Conservation (phyloP, 1,139 yeast species). For the Pichia sp. region DNA sequence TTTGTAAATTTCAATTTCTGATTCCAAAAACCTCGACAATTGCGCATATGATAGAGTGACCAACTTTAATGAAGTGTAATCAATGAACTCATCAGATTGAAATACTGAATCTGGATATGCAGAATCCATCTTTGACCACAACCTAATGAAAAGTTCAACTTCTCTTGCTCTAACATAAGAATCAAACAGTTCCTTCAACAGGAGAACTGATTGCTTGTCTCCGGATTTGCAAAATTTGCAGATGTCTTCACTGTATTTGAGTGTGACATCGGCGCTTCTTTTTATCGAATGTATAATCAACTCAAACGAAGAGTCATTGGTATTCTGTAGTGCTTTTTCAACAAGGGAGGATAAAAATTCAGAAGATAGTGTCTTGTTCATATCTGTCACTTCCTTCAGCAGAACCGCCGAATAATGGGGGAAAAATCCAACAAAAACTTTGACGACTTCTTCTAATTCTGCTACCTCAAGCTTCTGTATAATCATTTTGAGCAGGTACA, state of each 20-base stretch:
- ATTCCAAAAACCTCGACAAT: conserved; percentile 24
- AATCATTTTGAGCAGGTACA: conserved; percentile 12
- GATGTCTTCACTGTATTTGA: conserved; percentile 13
- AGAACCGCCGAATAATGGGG: conserved; percentile 15
- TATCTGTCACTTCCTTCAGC: conserved; percentile 14
- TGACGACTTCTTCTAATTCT: conserved; percentile 17
- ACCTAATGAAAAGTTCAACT: conserved; percentile 37
- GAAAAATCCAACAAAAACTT: conserved; percentile 10
- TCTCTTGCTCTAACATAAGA: conserved; percentile 56
- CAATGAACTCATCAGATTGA: conserved; percentile 26
- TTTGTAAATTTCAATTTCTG: conserved; percentile 14
- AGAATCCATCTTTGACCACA: conserved; percentile 36
- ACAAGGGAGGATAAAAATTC: conserved; percentile 20
- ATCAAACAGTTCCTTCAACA: conserved; percentile 31
- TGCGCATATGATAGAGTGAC: conserved; percentile 41
- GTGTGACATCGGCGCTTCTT: conserved; percentile 23
- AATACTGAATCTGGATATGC: conserved; percentile 19
- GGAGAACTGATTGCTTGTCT: conserved; percentile 17
- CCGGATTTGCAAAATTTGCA: conserved; percentile 8
- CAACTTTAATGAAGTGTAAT: conserved; percentile 33
- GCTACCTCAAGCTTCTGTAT: conserved; percentile 13
- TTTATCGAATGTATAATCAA: conserved; percentile 14
- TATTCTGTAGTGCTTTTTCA: conserved; percentile 10
- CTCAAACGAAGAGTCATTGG: conserved; percentile 2
- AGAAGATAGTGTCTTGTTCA: conserved; percentile 21